These are phyloP conservation scores for Dryas integrifolia DNA, from an alignment of 331 rosid species.

Conservation along the genomic window DNA sequence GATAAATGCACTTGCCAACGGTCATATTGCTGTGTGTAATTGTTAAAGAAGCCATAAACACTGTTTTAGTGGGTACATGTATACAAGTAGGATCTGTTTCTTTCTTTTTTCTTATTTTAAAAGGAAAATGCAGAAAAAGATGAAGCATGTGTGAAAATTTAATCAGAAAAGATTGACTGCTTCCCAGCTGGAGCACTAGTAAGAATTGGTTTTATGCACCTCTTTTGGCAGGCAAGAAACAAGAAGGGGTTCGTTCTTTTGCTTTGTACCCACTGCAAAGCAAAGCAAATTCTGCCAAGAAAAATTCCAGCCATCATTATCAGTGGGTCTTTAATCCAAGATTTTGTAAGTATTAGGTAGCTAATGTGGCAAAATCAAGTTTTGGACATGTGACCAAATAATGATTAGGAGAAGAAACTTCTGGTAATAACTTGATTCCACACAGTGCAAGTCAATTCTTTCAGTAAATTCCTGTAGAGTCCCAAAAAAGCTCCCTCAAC, in stretches of 20 bases:
- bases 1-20: slow-evolving; percentile 10
- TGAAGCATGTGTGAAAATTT: not conserved
- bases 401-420: not conserved
- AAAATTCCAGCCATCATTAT: not conserved
- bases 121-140: not conserved
- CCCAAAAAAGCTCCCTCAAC: not conserved
- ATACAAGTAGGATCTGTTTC: not conserved
- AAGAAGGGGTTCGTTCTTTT: not conserved
- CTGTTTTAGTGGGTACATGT: not conserved
- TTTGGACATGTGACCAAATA: no score
- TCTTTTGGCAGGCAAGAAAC: not conserved
- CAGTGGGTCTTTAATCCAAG: not conserved
- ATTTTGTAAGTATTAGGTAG: not conserved
- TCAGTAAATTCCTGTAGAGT: no score
- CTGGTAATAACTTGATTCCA: not conserved
- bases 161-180: not conserved
- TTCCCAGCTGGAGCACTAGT: not conserved
- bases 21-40: not conserved
- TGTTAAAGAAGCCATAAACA: not conserved
- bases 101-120: not conserved
- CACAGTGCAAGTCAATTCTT: no score
- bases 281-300: not conserved
- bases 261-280: not conserved
- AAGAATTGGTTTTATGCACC: no score
- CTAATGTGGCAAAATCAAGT: not conserved